A percentile compares a stretch with the other conserved stretches of the same genome.
These are phyloP conservation scores for Heterobasidion irregulare DNA, from an alignment of 1,284 basidiomycete genomes.

Conservation along the genomic window DNA sequence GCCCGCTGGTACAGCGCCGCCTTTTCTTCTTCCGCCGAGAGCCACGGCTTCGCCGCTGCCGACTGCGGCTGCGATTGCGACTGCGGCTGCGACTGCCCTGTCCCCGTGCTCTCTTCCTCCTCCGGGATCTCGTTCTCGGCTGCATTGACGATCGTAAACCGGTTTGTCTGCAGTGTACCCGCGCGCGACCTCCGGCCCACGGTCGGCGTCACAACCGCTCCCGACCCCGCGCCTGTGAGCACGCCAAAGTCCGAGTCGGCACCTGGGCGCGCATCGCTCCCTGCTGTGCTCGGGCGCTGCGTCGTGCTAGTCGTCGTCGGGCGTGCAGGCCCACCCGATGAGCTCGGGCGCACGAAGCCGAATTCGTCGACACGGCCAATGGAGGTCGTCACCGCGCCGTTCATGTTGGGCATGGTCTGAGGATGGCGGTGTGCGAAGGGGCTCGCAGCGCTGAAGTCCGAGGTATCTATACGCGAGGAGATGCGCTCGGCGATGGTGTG, in stretches of 20 bases:
- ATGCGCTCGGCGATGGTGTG: neutral
- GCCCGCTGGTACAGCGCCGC: constrained; percentile 57
- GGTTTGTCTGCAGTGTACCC: constrained; percentile 16
- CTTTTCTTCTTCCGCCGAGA: constrained; percentile 61
- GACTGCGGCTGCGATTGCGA: constrained; percentile 1
- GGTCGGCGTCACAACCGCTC: neutral
- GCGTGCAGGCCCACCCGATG: constrained; percentile 12
- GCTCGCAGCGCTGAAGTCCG: neutral
- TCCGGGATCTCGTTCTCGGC: constrained; percentile 23
- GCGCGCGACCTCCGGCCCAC: constrained; percentile 9
- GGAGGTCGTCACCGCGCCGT: neutral
- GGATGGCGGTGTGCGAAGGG: neutral
- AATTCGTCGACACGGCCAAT: constrained; percentile 1
- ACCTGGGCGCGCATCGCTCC: neutral
- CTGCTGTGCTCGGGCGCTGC: neutral
- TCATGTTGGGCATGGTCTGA: constrained; percentile 3
- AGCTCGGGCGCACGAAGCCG: constrained; percentile 1
- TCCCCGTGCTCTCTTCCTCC: constrained; percentile 3
- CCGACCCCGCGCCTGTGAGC: neutral
- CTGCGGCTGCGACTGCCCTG: neutral
- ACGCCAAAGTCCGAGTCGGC: constrained; percentile 6
- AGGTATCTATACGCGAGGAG: neutral
- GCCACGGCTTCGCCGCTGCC: constrained; percentile 26
- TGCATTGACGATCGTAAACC: constrained; percentile 27
- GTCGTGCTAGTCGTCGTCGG: neutral